phyloP scores from a whole-genome alignment of 108 stramenopile species.

The Hondaea fermentalgiana region DNA sequence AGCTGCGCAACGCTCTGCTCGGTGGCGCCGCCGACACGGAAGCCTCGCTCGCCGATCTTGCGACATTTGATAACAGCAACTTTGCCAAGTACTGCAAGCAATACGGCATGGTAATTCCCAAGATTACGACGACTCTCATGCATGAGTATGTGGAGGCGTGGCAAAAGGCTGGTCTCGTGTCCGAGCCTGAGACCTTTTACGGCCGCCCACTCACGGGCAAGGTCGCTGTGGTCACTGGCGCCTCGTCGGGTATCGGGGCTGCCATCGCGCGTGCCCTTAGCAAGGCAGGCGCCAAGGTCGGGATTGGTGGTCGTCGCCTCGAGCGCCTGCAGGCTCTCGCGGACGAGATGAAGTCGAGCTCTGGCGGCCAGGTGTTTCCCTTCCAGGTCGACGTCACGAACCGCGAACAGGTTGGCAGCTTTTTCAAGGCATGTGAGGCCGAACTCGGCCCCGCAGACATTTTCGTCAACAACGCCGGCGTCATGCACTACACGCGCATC shows the following conservation, averaged over 20 bases:
- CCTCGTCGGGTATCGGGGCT: slow-evolving; percentile 63
- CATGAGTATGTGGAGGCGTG: not conserved
- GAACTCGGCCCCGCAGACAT: slow-evolving; percentile 32
- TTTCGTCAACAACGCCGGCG: slow-evolving; percentile 59
- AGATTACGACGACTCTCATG: not conserved
- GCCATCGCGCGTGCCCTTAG: slow-evolving; percentile 54
- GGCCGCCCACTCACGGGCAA: slow-evolving; percentile 44
- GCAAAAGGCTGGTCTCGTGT: not conserved
- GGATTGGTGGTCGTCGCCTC: slow-evolving; percentile 57
- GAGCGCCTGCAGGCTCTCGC: slow-evolving; percentile 51
- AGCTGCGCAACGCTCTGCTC: not conserved
- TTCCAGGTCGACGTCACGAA: slow-evolving; percentile 30
- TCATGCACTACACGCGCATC: slow-evolving; percentile 71
- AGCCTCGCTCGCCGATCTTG: not conserved
- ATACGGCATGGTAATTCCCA: not conserved
- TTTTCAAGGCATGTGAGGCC: slow-evolving; percentile 29
- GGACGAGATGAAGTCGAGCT: slow-evolving; percentile 17
- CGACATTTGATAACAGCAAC: not conserved
- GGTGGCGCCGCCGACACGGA: not conserved
- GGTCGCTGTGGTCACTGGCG: slow-evolving; percentile 60
- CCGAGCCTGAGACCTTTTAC: not conserved
- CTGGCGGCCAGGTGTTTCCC: slow-evolving; percentile 21
- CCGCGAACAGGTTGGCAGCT: slow-evolving; percentile 31
- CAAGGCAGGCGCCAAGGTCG: slow-evolving; percentile 51
- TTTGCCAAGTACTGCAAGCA: not conserved